Percentiles rank a stretch among this genome's conserved stretches.
Conservation (phyloP, 2,329 filamentous ascomycete genomes). For the Penicillium sclerotiorum region DNA sequence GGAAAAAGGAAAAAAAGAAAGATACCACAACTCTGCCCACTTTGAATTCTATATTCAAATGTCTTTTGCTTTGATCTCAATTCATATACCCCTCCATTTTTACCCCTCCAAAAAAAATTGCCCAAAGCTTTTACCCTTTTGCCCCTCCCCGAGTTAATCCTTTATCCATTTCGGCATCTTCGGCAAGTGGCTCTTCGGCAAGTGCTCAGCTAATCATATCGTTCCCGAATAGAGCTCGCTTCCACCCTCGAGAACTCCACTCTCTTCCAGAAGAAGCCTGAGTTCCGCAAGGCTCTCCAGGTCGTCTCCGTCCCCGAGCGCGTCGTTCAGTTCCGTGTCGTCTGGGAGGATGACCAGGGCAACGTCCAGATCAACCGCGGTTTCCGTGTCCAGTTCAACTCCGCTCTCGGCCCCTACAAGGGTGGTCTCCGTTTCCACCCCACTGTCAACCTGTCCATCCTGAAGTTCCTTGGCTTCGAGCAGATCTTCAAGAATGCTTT, state of each 20-base stretch:
- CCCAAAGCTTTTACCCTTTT: neutral
- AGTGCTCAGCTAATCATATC: conserved; percentile 17
- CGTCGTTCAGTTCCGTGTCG: conserved; percentile 93
- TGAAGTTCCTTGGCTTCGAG: conserved; percentile 99
- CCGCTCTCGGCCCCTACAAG: conserved; percentile 95
- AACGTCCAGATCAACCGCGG: conserved; percentile 85
- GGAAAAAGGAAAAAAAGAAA: too few species aligned
- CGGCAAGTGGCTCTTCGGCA: too few species aligned
- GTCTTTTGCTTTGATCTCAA: conserved; percentile 1
- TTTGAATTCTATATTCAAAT: neutral
- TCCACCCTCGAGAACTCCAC: conserved; percentile 92
- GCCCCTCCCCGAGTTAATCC: conserved; percentile 3
- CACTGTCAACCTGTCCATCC: conserved; percentile 61
- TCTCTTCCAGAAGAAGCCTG: conserved; percentile 90
- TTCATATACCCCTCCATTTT: conserved; percentile 1
- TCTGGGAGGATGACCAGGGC: conserved; percentile 94
- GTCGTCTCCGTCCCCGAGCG: conserved; percentile 92
- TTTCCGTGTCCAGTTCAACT: conserved; percentile 98
- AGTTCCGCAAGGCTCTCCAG: conserved; percentile 88
- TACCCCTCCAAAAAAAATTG: neutral
- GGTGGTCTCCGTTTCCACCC: conserved; percentile 95
- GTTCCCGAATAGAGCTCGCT: conserved; percentile 70
- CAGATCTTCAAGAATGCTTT: conserved; percentile 99
- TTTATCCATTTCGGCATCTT: conserved; percentile 19
- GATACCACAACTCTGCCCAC: too few species aligned